Evolutionary conservation across 805 yeast species (phyloP).

Genomic region (Nakazawaea sp.): DNA sequence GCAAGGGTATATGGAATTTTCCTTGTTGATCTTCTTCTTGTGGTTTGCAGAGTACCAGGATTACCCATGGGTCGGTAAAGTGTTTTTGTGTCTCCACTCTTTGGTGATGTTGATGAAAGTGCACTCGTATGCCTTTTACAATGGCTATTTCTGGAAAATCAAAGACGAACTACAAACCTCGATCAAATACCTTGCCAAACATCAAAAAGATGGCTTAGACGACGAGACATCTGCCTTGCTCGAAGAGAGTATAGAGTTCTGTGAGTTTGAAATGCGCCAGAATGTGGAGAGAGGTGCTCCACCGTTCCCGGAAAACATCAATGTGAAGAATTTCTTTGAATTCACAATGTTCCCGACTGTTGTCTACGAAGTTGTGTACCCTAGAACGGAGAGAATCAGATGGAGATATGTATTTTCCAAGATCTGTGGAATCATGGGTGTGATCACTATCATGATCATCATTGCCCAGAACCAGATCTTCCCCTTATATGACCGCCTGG

Average conservation of each 20-base stretch:
- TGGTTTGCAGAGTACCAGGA: constrained; percentile 46
- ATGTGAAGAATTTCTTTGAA: constrained; percentile 56
- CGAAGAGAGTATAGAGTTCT: constrained; percentile 52
- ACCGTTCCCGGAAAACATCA: constrained; percentile 70
- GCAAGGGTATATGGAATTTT: constrained; percentile 49
- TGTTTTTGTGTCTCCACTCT: constrained; percentile 77
- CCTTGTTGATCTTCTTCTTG: constrained; percentile 46
- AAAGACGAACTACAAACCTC: constrained; percentile 47
- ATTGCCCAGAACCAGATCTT: constrained; percentile 70
- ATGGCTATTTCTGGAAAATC: constrained; percentile 80
- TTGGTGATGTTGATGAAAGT: constrained; percentile 88
- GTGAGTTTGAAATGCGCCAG: constrained; percentile 54
- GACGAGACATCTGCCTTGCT: constrained; percentile 27
- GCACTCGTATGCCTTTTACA: constrained; percentile 89
- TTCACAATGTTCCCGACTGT: constrained; percentile 87
- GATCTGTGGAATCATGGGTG: constrained; percentile 77
- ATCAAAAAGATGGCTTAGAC: constrained; percentile 23
- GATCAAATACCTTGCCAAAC: constrained; percentile 32
- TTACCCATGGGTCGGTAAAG: constrained; percentile 88
- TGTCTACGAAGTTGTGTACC: constrained; percentile 77
- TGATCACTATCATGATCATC: constrained; percentile 73
- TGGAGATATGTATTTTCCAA: constrained; percentile 65
- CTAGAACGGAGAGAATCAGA: constrained; percentile 65
- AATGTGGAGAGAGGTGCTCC: constrained; percentile 40
- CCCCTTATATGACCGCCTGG: constrained; percentile 62